These are phyloP conservation scores for Geotrichum phurueaensis DNA, from an alignment of 1,139 yeast genomes.

Conservation along the genomic window DNA sequence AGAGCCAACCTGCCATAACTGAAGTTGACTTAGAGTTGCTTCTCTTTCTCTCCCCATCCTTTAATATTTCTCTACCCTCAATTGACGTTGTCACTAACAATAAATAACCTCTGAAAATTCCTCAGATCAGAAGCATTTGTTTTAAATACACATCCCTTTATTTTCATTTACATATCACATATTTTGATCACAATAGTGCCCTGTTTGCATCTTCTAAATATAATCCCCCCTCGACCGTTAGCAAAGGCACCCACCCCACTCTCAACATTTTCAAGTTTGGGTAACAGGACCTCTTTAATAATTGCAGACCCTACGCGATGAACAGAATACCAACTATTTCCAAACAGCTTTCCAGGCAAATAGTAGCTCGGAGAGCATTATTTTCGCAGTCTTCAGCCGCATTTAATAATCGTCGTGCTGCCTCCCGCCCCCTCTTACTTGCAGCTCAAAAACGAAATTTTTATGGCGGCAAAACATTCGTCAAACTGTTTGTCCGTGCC, in stretches of 20 bases:
- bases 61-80: neutral
- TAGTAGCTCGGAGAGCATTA: neutral
- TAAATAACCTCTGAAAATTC: neutral
- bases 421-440: neutral
- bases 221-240: neutral
- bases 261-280: neutral
- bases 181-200: neutral
- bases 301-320: neutral
- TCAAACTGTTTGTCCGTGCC: conserved; percentile 2
- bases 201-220: neutral
- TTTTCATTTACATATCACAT: neutral
- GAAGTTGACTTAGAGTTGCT: neutral
- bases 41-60: neutral
- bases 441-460: neutral
- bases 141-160: neutral
- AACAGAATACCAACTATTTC: neutral
- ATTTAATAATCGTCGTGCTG: neutral
- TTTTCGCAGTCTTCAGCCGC: neutral
- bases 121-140: neutral
- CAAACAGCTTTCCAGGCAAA: neutral
- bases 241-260: neutral
- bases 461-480: conserved; percentile 5
- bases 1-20: neutral
- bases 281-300: neutral
- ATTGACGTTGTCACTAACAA: neutral